Evolutionary conservation across 768 basidiomycete species (phyloP), one percentile per base, ranked within the genome.

Genomic region (Mycena vitilis): DNA sequence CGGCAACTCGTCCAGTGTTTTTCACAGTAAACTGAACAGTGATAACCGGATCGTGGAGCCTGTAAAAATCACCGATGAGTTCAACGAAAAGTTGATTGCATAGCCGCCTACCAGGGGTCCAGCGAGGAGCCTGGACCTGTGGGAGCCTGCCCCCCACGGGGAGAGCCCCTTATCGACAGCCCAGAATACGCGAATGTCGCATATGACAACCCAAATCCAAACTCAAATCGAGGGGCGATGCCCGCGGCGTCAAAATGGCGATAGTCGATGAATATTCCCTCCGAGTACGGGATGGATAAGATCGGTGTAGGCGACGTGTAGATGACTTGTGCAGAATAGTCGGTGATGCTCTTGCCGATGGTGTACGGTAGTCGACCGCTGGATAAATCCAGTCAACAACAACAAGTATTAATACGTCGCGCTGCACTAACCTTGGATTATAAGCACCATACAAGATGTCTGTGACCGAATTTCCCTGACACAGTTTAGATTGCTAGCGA

Each of bases 391-490:
- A 52, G 36, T 49, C 12, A 60, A 36, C 37, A 5, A 38, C 38
- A 34, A 40, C 36, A 54, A 38, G 23, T 2, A 11, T 40, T 1
- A 8, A 36, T 66, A 52, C 62, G 6, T 73, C n/a, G n/a, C n/a
- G 71, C 22, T 37, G 36, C 4, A 10, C 37, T 3, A n/a, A 83
- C 87, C 87, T 82, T 30, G 89, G 89, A 69, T 89, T 90, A 65
- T 87, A 88, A 45, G 75, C 80, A 4, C 89, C 89, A 67, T 82
- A 91, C 12, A 90, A 77, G 51, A 91, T 76, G 70, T 91, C 90
- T 8, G 84, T 81, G 7, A 90, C 74, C 9, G 83, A 75, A 71
- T 89, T 90, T 4, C 89, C 89, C 82, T 44, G 59, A 38, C 8
- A 57, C 42, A 58, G 44, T 45, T 68, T 47, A 36, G 49, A 22